Conservation (phyloP, 129 eudicot species). For the Kitagawia praeruptora region DNA sequence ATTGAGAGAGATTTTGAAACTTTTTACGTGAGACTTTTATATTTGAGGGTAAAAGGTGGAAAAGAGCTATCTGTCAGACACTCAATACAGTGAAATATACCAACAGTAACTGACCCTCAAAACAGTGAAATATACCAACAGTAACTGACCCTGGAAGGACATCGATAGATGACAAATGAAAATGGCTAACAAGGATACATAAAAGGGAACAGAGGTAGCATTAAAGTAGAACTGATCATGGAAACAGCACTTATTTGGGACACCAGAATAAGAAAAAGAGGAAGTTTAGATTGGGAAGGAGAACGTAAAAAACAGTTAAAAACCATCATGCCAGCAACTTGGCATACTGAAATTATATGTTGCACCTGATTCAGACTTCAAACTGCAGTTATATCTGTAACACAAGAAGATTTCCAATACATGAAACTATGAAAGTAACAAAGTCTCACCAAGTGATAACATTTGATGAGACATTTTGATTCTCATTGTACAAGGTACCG, state of each 20-base stretch:
- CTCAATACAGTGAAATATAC: not conserved
- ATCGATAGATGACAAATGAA: not conserved
- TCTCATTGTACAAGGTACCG: conserved; percentile 74
- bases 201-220: not conserved
- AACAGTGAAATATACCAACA: not conserved
- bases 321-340: not conserved
- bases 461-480: conserved; percentile 25
- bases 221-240: not conserved
- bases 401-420: not conserved
- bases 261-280: not conserved
- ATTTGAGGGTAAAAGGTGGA: not conserved
- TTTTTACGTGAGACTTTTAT: not conserved
- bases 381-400: not conserved
- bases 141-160: not conserved
- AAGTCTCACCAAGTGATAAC: conserved; percentile 67
- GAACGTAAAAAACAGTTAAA: not conserved
- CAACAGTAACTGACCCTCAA: not conserved
- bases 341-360: not conserved
- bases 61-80: not conserved
- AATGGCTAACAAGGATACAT: not conserved
- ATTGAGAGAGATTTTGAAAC: not conserved
- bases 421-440: not conserved
- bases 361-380: not conserved
- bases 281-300: not conserved
- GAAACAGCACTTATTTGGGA: not conserved